phyloP scores from a whole-genome alignment of 1,284 basidiomycete genomes.

The Irpex sp. region DNA sequence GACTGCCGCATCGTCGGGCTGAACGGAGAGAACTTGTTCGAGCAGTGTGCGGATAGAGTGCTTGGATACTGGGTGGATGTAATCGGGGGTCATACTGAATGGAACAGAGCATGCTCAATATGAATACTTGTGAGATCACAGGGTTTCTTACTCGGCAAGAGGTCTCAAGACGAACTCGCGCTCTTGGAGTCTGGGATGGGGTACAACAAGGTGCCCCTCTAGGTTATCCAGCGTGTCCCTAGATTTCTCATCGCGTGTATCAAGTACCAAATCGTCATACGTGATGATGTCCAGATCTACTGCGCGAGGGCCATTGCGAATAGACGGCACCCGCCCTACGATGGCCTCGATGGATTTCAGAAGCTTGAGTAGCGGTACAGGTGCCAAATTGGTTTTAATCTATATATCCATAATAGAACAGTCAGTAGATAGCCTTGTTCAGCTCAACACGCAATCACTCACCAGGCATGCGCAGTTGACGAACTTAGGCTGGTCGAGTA shows the following conservation, averaged over 20 bases:
- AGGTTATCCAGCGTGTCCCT: constrained; percentile 43
- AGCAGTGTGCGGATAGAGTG: constrained; percentile 46
- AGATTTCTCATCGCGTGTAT: constrained; percentile 45
- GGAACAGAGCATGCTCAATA: not conserved
- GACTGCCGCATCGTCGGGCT: constrained; percentile 29
- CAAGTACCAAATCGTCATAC: constrained; percentile 63
- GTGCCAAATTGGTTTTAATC: constrained; percentile 71
- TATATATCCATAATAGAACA: constrained; percentile 25
- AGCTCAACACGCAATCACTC: constrained; percentile 19
- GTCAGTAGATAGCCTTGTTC: not conserved
- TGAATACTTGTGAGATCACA: constrained; percentile 7
- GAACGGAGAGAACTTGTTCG: constrained; percentile 28
- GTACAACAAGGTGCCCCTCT: constrained; percentile 68
- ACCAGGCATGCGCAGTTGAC: constrained; percentile 90
- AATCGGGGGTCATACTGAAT: constrained; percentile 64
- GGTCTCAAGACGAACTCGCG: constrained; percentile 92
- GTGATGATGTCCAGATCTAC: constrained; percentile 90
- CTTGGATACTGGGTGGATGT: constrained; percentile 54
- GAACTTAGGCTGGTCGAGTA: constrained; percentile 85
- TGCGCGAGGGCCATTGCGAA: constrained; percentile 84
- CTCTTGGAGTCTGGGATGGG: constrained; percentile 79
- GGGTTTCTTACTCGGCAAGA: constrained; percentile 65
- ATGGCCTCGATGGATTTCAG: constrained; percentile 73
- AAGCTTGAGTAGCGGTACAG: constrained; percentile 56
- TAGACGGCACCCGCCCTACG: constrained; percentile 80